Base-by-base conservation (phyloP, 1,139 yeast species). In the Saccharomyces hybrid region DNA sequence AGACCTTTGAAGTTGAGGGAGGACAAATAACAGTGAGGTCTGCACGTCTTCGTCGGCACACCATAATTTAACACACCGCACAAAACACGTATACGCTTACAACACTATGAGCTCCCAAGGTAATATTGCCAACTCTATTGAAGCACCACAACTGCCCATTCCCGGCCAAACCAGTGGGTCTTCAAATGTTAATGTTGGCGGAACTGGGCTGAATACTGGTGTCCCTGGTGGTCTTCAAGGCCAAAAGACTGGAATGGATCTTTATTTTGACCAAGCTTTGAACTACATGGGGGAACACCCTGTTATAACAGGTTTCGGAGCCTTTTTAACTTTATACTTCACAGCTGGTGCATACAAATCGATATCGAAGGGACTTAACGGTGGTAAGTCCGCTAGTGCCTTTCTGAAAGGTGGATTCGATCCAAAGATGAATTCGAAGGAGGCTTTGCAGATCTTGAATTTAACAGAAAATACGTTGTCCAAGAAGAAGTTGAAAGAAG, bases 361-460 rank as follows among this genome's bases (percentile, higher is more conserved):
- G 50, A 55, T 66, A 2, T 63, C 70, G 1, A 80, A 80, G 54
- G 86, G 82, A 57, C 86, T 95, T 6, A 88, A 91, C 42, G 75
- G 85, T 50, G 81, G 83, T 57, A 59, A 59, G 60, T 59, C 54
- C 55, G 82, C 66, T 9, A 41, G 48, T 13, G 38, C 41, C n/a
- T 66, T 60, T 67, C 73, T 78, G 67, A 88, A 84, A 66, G 99
- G 99, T 54, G 88, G 96, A 1, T 93, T 93, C 71, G 97, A 90
- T 44, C 71, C 81, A 28, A 91, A 93, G 71, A 93, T 93, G 98
- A 79, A 81, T 56, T 85, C 95, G 38, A 86, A 81, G 64, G 99
- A 93, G 69, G 99, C 99, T 1, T 78, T 93, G 57, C 95, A 84
- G 69, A 88, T 93, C 47, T 80, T 93, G 63, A 89, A 88, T 66